These are phyloP conservation scores for Boletus rubescentipes DNA, from an alignment of 768 basidiomycete genomes.

Conservation along the genomic window DNA sequence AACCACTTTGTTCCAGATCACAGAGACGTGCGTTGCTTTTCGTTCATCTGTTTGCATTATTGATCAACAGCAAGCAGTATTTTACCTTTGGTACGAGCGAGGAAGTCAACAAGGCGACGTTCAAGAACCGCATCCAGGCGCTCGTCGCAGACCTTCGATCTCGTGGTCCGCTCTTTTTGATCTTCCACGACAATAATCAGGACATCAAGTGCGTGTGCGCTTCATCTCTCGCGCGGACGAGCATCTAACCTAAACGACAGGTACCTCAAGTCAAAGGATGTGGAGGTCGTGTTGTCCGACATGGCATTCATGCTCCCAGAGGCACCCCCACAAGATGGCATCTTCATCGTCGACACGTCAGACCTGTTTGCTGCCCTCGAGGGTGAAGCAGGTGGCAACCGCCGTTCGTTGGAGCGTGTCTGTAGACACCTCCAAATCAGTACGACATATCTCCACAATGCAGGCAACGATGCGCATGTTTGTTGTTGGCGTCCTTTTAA, in stretches of 20 bases:
- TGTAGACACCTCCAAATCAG: slow-evolving; percentile 62
- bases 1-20: slow-evolving; percentile 69
- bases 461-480: slow-evolving; percentile 85
- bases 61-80: slow-evolving; percentile 38
- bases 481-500: slow-evolving; percentile 29
- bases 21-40: slow-evolving; percentile 44
- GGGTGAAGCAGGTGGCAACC: slow-evolving; percentile 54
- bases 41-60: not conserved
- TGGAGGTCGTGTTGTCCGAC: slow-evolving; percentile 54
- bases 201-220: slow-evolving; percentile 63
- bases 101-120: slow-evolving; percentile 45
- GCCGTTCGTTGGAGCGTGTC: slow-evolving; percentile 56
- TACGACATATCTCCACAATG: slow-evolving; percentile 69
- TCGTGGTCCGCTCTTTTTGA: slow-evolving; percentile 66
- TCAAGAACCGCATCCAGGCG: slow-evolving; percentile 51
- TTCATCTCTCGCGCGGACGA: not conserved
- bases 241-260: slow-evolving; percentile 33
- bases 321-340: slow-evolving; percentile 45
- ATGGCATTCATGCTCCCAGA: slow-evolving; percentile 61
- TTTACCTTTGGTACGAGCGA: slow-evolving; percentile 69
- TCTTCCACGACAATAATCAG: slow-evolving; percentile 77
- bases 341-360: slow-evolving; percentile 71
- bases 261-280: slow-evolving; percentile 47
- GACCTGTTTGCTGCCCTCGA: slow-evolving; percentile 75
- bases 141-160: slow-evolving; percentile 41